phyloP scores from a whole-genome alignment of 805 yeast species.

The Yarrowia sp. region DNA sequence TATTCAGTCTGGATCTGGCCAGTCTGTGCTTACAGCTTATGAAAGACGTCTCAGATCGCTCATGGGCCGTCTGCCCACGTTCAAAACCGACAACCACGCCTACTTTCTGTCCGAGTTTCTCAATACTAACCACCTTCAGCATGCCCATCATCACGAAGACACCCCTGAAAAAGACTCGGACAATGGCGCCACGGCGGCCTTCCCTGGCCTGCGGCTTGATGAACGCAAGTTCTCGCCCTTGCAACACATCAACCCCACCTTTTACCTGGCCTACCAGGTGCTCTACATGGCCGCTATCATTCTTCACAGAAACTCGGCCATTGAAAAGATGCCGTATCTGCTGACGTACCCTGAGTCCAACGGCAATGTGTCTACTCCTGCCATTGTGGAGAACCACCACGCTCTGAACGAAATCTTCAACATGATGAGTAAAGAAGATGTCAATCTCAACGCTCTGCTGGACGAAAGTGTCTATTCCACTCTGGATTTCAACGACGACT shows the following conservation, averaged over 20 bases:
- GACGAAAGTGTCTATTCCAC: slow-evolving; percentile 34
- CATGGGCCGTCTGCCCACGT: slow-evolving; percentile 25
- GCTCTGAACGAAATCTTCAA: slow-evolving; percentile 35
- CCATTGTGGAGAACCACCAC: slow-evolving; percentile 36
- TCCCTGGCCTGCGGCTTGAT: slow-evolving; percentile 12
- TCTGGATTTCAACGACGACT: slow-evolving; percentile 33
- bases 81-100: slow-evolving; percentile 38
- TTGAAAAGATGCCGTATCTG: slow-evolving; percentile 29
- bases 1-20: slow-evolving; percentile 5
- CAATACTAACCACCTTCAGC: slow-evolving; percentile 24
- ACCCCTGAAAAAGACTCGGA: slow-evolving; percentile 16
- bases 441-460: slow-evolving; percentile 12
- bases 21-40: slow-evolving; percentile 8
- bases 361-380: slow-evolving; percentile 10
- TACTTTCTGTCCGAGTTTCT: slow-evolving; percentile 36
- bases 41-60: slow-evolving; percentile 25
- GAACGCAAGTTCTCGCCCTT: slow-evolving; percentile 38
- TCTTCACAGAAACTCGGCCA: slow-evolving; percentile 20
- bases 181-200: slow-evolving; percentile 4
- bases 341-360: slow-evolving; percentile 25
- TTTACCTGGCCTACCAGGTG: slow-evolving; percentile 25
- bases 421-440: slow-evolving; percentile 19
- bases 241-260: slow-evolving; percentile 38
- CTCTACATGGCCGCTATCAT: slow-evolving; percentile 38
- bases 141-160: slow-evolving; percentile 13